These are phyloP conservation scores for Botrytis tulipae DNA, from an alignment of 2,329 filamentous ascomycete genomes.

Conservation along the genomic window DNA sequence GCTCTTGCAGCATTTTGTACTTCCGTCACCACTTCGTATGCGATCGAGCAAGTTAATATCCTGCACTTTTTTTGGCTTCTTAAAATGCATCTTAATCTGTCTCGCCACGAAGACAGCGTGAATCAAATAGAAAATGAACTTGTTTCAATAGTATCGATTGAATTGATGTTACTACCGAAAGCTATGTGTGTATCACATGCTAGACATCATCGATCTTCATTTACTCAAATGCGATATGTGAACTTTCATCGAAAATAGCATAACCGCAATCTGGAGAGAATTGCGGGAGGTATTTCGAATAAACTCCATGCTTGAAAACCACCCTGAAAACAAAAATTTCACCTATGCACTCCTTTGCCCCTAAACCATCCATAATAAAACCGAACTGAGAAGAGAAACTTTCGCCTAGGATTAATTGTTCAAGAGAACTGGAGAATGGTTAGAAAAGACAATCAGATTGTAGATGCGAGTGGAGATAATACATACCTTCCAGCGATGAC, in stretches of 20 bases:
- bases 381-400: conserved; percentile 29
- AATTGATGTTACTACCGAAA: background rate
- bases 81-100: background rate
- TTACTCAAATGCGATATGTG: background rate
- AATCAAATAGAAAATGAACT: background rate
- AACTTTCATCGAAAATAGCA: background rate
- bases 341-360: conserved; percentile 26
- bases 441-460: conserved; percentile 20
- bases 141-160: background rate
- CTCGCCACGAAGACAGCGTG: background rate
- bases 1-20: background rate
- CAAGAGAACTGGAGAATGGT: conserved; percentile 37
- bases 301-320: conserved; percentile 8
- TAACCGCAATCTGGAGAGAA: background rate
- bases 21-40: background rate
- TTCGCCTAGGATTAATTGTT: conserved; percentile 19
- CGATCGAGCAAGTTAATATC: background rate
- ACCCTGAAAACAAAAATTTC: conserved; percentile 5
- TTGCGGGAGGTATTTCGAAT: background rate
- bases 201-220: background rate
- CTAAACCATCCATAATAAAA: conserved; percentile 37
- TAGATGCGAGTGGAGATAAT: background rate
- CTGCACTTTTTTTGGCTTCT: background rate
- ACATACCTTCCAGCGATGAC: conserved; percentile 69
- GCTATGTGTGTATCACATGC: background rate